Conservation (phyloP, 345 rosid genomes). For the Heritiera littoralis region DNA sequence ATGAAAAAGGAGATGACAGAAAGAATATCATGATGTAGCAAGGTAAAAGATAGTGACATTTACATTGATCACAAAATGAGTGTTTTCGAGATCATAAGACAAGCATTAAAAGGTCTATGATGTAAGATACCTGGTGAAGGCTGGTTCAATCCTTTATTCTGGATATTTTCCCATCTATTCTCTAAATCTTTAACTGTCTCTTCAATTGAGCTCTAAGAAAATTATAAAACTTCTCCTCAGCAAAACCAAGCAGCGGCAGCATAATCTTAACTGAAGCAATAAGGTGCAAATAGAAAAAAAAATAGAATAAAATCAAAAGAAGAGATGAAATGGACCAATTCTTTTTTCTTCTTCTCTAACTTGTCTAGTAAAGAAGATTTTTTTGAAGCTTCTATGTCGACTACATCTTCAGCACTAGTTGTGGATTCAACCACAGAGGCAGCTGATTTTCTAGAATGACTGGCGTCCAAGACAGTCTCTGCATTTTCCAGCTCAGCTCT, state of each 20-base stretch:
- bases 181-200: constrained; percentile 70
- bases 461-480: constrained; percentile 35
- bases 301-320: constrained; percentile 1
- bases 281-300: neutral
- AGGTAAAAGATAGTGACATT: too few species aligned
- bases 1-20: too few species aligned
- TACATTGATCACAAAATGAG: too few species aligned
- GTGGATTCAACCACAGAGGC: constrained; percentile 34
- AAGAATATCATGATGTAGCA: too few species aligned
- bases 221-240: constrained; percentile 10
- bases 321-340: constrained; percentile 47
- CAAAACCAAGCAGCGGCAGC: neutral
- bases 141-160: constrained; percentile 69
- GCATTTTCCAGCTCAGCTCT: constrained; percentile 53
- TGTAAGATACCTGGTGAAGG: constrained; percentile 72
- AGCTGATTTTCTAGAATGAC: constrained; percentile 34
- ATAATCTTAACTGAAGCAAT: neutral
- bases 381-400: constrained; percentile 44
- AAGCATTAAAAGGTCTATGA: neutral
- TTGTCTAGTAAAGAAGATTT: constrained; percentile 50
- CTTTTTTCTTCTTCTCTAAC: constrained; percentile 72
- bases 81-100: too few species aligned
- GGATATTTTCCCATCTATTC: constrained; percentile 64
- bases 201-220: constrained; percentile 69
- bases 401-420: constrained; percentile 38